Evolutionary conservation across 116 monocot species (phyloP).

Genomic region (Phalaenopsis hybrid): DNA sequence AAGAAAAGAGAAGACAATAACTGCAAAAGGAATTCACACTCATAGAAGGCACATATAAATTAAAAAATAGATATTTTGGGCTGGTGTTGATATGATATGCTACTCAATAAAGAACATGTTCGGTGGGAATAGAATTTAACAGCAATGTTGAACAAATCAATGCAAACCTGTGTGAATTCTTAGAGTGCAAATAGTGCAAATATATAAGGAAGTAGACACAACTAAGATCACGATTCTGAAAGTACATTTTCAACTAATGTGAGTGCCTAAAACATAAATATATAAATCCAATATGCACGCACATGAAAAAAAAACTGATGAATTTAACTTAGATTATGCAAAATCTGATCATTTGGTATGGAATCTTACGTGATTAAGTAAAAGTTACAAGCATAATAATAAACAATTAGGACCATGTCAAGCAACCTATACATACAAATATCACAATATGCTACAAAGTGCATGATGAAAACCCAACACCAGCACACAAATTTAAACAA

Average conservation of each 20-base stretch:
- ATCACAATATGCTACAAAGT: neutral
- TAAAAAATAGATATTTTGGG: neutral
- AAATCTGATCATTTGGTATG: neutral
- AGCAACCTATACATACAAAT: neutral
- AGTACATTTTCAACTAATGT: neutral
- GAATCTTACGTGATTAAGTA: neutral
- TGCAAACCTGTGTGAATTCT: neutral
- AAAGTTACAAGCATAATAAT: neutral
- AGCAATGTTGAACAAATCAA: neutral
- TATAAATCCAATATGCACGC: neutral
- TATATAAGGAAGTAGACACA: neutral
- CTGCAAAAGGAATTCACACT: neutral
- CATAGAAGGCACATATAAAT: neutral
- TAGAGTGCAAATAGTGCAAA: neutral
- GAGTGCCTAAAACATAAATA: neutral
- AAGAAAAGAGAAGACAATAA: neutral
- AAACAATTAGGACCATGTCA: neutral
- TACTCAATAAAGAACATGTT: slow-evolving; percentile 2
- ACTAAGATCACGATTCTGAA: neutral
- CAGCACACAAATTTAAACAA: neutral
- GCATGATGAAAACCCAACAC: neutral
- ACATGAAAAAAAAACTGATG: neutral
- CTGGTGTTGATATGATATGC: neutral
- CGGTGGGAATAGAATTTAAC: neutral
- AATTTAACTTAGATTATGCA: neutral